A percentile compares a stretch with the other conserved stretches of the same genome.
Conservation (phyloP, 257 asterid genomes). For the Capsicum baccatum region DNA sequence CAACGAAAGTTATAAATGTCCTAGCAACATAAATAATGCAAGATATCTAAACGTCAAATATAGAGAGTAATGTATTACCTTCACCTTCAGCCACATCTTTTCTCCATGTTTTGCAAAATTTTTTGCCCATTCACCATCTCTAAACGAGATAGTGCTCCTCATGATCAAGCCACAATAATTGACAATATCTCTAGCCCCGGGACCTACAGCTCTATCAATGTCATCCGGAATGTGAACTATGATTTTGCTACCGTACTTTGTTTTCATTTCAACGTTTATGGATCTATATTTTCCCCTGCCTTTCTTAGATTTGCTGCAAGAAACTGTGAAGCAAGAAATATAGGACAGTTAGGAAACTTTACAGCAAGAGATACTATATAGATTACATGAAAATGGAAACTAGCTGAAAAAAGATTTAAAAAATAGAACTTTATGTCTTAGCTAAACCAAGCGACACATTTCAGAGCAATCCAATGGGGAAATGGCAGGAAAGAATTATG, state of each 20-base stretch:
- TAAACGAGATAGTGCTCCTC: constrained; percentile 24
- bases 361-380: not conserved
- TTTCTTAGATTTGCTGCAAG: constrained; percentile 21
- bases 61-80: constrained; percentile 3
- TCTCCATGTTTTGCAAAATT: constrained; percentile 21
- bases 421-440: not conserved
- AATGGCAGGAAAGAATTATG: not conserved
- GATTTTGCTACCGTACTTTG: constrained; percentile 7
- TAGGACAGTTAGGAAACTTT: not conserved
- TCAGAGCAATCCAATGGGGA: not conserved
- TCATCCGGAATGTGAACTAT: constrained; percentile 25
- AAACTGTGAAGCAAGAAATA: constrained; percentile 6
- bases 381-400: not conserved
- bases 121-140: constrained; percentile 25
- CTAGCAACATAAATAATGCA: constrained; percentile 6
- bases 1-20: not conserved
- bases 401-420: not conserved
- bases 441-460: constrained; percentile 9
- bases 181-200: constrained; percentile 27
- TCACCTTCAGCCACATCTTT: constrained; percentile 19
- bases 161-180: constrained; percentile 29
- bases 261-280: constrained; percentile 14
- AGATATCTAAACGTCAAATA: not conserved
- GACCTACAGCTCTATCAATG: constrained; percentile 30
- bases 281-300: constrained; percentile 27